Percentiles rank a stretch among this genome's conserved stretches.
phyloP scores from a whole-genome alignment of 768 basidiomycete species.

The Suillus paluster region DNA sequence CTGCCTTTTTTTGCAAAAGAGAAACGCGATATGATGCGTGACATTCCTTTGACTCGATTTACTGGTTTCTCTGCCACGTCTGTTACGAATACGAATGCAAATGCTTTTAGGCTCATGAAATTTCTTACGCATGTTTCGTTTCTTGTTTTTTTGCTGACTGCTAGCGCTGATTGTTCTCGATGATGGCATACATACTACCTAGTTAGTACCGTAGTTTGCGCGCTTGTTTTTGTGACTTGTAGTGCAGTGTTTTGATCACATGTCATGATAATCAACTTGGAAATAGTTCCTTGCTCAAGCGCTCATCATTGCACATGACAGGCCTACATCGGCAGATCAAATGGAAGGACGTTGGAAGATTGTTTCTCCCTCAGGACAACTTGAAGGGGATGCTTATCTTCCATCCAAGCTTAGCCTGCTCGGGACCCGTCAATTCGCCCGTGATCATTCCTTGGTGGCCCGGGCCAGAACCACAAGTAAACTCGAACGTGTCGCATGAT shows the following conservation, averaged over 20 bases:
- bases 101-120: conserved; percentile 6
- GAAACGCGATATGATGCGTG: conserved; percentile 5
- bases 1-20: background rate
- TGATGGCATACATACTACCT: background rate
- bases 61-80: conserved; percentile 4
- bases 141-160: background rate
- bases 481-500: background rate
- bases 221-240: background rate
- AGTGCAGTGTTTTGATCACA: conserved; percentile 4
- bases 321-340: no score
- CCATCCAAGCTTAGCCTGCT: background rate
- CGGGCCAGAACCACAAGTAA: no score
- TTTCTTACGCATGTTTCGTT: background rate
- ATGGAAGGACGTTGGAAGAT: no score
- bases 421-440: no score
- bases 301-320: background rate
- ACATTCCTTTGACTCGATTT: conserved; percentile 8
- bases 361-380: no score
- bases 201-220: no score
- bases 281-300: background rate
- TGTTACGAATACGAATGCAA: conserved; percentile 1
- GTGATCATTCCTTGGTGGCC: no score
- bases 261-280: background rate
- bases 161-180: background rate
- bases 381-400: background rate